phyloP scores from a whole-genome alignment of 257 asterid species.

The Solanum chiquidenum region DNA sequence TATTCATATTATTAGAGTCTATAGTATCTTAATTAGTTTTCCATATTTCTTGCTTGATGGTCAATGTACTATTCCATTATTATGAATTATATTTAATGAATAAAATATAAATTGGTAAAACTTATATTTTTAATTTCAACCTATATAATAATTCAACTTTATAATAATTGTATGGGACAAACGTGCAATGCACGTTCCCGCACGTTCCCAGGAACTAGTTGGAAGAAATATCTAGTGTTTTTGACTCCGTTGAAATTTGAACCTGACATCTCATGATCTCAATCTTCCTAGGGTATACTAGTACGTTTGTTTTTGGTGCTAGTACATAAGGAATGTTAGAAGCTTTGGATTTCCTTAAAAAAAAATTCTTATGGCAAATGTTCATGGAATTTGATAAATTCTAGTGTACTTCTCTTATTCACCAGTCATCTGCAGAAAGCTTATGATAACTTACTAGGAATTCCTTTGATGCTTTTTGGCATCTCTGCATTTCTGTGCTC shows the following conservation, averaged over 20 bases:
- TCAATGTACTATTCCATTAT: too few species aligned
- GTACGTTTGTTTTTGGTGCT: not conserved
- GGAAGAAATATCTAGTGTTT: not conserved
- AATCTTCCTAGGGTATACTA: not conserved
- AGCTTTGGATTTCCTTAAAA: not conserved
- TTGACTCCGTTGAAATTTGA: not conserved
- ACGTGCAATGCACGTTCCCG: too few species aligned
- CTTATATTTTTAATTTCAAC: too few species aligned
- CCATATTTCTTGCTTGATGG: too few species aligned
- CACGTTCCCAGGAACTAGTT: too few species aligned
- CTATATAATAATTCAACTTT: too few species aligned
- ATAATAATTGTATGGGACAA: too few species aligned
- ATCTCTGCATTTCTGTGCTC: not conserved
- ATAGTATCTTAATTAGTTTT: too few species aligned
- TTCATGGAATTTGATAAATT: not conserved
- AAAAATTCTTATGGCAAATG: not conserved
- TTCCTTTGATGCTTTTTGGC: not conserved
- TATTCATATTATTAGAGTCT: too few species aligned
- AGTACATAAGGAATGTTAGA: not conserved
- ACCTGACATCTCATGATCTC: not conserved
- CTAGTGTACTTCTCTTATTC: not conserved
- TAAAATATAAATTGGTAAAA: too few species aligned
- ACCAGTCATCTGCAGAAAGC: not conserved
- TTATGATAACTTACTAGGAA: not conserved
- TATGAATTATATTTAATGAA: too few species aligned